These are phyloP conservation scores for Hypomyces rosellus DNA, from an alignment of 2,329 filamentous ascomycete species.

Conservation along the genomic window DNA sequence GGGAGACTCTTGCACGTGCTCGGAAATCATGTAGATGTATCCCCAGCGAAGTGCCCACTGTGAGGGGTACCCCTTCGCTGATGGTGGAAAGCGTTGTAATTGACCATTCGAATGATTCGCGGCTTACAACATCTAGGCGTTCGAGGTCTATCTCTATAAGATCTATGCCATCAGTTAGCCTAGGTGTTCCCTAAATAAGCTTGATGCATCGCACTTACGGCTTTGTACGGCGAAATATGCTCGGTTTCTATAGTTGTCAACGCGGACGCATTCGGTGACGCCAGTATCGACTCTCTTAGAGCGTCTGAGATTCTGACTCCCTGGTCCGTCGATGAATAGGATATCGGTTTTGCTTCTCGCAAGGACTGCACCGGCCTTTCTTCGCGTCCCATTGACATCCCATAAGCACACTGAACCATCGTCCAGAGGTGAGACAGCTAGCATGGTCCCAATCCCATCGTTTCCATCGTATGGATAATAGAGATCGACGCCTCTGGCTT, in stretches of 20 bases:
- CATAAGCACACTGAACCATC: conserved; percentile 85
- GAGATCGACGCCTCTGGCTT: conserved; percentile 68
- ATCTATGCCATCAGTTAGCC: conserved; percentile 24
- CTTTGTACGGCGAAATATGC: conserved; percentile 78
- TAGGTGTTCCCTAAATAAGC: not conserved
- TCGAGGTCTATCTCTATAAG: conserved; percentile 78
- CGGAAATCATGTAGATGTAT: conserved; percentile 79
- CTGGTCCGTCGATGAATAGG: conserved; percentile 51
- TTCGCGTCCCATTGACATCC: conserved; percentile 59
- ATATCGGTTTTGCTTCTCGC: conserved; percentile 61
- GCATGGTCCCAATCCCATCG: conserved; percentile 35
- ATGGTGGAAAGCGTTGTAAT: conserved; percentile 77
- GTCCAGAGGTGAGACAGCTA: conserved; percentile 71
- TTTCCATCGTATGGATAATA: conserved; percentile 49
- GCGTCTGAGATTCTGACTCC: conserved; percentile 37
- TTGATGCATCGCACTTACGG: conserved; percentile 38
- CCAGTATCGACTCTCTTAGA: conserved; percentile 64
- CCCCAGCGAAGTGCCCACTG: conserved; percentile 74
- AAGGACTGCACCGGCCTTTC: conserved; percentile 55
- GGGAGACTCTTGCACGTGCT: conserved; percentile 26
- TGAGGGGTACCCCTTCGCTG: conserved; percentile 61
- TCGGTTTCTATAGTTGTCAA: conserved; percentile 60
- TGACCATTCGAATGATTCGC: conserved; percentile 69
- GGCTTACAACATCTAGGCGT: conserved; percentile 62
- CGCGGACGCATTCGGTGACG: conserved; percentile 75